Base-by-base conservation (phyloP, 1,139 yeast genomes). In the Trichomonascaceae sp. region DNA sequence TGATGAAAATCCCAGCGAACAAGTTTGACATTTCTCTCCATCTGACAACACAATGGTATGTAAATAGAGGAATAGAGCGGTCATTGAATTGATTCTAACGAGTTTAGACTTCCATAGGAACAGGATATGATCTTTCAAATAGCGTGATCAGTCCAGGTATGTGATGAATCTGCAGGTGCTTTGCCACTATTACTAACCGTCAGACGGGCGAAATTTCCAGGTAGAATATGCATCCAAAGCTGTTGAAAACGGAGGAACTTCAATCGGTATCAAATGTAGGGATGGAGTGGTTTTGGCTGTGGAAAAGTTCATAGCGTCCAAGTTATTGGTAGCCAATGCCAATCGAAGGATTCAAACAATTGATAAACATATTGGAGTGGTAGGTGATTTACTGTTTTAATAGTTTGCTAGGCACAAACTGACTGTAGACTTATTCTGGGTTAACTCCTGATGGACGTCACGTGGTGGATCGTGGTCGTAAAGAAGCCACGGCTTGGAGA, bases 191-290 rank as follows among this genome's bases (percentile, higher is more conserved):
- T 45, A 53, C 53, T 46, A 10, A 20, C 43, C 22, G 7, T 7
- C 68, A 70, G 99, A 95, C 71, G 99, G 99, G 52, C 83, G 99
- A 74, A 93, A 91, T 73, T 95, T 95, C 75, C 99, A 95, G 73
- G 99, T 93, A 22, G 99, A 95, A 73, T 95, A 95, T 66, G 99
- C 99, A 46, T 80, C 87, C 69, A 95, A 95, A 71, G 99, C 99
- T 1, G 98, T 93, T 7, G 99, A 95, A 71, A 91, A 90, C 67
- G 97, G 96, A 47, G 95, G 97, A 13, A 93, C 99, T 0, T 85
- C 97, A 30, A 79, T 95, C 62, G 99, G 98, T 44, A 85, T 95
- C 68, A 87, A 87, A 69, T 89, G 88, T 72, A 81, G 82, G 64
- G 98, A 93, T 67, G 99, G 99, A 49, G 80, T 95, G 47, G 96